A percentile compares a stretch with the other conserved stretches of the same genome.
Evolutionary conservation across 352 stramenopile genomes (phyloP).

Genomic region (Pythium chondricola): DNA sequence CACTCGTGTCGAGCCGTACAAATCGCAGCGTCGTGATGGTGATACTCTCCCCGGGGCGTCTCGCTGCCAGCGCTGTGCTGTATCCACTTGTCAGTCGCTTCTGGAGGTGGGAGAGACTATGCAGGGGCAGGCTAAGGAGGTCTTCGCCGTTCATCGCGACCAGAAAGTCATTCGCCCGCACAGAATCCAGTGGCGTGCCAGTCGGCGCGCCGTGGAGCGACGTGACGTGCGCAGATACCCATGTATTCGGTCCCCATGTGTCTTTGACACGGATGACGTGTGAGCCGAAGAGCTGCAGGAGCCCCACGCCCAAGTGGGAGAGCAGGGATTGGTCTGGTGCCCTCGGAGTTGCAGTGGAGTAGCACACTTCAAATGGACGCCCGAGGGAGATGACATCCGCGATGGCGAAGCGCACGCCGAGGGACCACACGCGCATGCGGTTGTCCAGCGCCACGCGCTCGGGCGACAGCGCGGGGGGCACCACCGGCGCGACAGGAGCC

Average conservation of each 20-base stretch:
- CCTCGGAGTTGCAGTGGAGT: no score
- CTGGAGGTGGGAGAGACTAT: slow-evolving; percentile 33
- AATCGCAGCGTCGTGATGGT: slow-evolving; percentile 65
- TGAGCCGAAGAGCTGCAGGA: slow-evolving; percentile 26
- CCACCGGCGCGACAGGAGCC: not conserved
- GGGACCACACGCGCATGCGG: slow-evolving; percentile 35
- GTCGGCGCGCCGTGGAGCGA: slow-evolving; percentile 33
- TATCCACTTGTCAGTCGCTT: slow-evolving; percentile 26
- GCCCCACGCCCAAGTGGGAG: slow-evolving; percentile 43
- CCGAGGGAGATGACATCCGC: slow-evolving; percentile 59
- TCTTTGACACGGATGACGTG: slow-evolving; percentile 13
- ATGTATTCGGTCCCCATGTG: not conserved
- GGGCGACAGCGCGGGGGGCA: not conserved
- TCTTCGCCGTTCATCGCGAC: slow-evolving; percentile 55
- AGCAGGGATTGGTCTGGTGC: no score
- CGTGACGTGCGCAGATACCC: slow-evolving; percentile 16
- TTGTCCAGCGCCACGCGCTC: slow-evolving; percentile 35
- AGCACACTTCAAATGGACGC: slow-evolving; percentile 41
- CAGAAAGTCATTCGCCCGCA: slow-evolving; percentile 89
- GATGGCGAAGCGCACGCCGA: slow-evolving; percentile 34
- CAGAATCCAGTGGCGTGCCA: slow-evolving; percentile 12
- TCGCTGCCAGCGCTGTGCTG: slow-evolving; percentile 8
- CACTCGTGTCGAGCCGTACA: slow-evolving; percentile 36
- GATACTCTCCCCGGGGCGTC: slow-evolving; percentile 17
- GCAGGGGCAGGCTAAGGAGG: slow-evolving; percentile 37